phyloP scores from a whole-genome alignment of 148 eudicot species.

The Amaranthus hypochondriacus region DNA sequence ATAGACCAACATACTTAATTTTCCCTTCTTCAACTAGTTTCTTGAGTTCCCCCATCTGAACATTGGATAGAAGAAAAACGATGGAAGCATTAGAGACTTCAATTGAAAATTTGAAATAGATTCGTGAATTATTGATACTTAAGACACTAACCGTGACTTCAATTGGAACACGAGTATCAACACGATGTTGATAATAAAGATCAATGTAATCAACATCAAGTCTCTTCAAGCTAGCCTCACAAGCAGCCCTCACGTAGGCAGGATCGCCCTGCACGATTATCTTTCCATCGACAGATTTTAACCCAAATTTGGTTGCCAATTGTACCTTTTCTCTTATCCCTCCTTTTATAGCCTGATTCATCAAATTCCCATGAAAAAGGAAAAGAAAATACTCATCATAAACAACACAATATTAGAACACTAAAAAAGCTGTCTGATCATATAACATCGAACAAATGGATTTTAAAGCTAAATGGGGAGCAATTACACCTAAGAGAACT shows the following conservation, averaged over 20 bases:
- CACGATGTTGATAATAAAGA: conserved; percentile 37
- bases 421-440: background rate
- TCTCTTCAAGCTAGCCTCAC: conserved; percentile 41
- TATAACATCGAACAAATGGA: background rate
- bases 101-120: background rate
- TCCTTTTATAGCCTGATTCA: conserved; percentile 28
- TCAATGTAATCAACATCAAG: conserved; percentile 37
- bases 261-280: conserved; percentile 29
- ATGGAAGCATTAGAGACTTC: background rate
- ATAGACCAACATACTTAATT: conserved; percentile 29
- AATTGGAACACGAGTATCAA: conserved; percentile 33
- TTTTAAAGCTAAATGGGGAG: background rate
- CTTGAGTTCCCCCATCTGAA: conserved; percentile 19
- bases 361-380: background rate
- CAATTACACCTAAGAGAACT: background rate
- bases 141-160: conserved; percentile 33
- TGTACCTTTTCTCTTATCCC: conserved; percentile 31
- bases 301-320: conserved; percentile 32
- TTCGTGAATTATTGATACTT: background rate
- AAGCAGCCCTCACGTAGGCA: conserved; percentile 29
- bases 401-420: background rate
- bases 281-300: conserved; percentile 13
- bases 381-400: background rate
- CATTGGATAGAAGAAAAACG: background rate
- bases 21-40: conserved; percentile 35